Percentiles rank a stretch among this genome's conserved stretches.
Evolutionary conservation across 768 basidiomycete genomes (phyloP).

Genomic region (Termitomyces sp.): DNA sequence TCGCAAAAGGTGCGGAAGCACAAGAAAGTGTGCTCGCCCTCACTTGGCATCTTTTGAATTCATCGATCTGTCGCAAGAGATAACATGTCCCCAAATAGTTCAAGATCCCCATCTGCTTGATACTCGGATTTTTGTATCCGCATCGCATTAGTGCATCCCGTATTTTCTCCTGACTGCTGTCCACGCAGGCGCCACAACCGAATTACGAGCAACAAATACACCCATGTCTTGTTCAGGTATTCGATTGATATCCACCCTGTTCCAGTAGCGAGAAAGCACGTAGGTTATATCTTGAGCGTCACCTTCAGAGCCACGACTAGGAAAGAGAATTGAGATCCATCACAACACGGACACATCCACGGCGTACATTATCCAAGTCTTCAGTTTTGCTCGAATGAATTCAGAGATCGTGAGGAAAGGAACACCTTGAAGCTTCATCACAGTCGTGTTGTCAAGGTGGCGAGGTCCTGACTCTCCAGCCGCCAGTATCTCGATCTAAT

Average conservation of each 20-base stretch:
- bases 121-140: constrained; percentile 2
- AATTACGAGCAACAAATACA: constrained; percentile 58
- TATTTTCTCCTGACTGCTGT: constrained; percentile 72
- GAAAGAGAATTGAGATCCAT: constrained; percentile 15
- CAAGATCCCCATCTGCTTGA: not conserved
- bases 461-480: constrained; percentile 82
- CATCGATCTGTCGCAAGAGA: not conserved
- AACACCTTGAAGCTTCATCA: constrained; percentile 63
- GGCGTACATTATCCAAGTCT: constrained; percentile 75
- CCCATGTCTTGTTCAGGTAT: constrained; percentile 86
- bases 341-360: constrained; percentile 8
- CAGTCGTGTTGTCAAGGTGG: constrained; percentile 61
- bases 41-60: constrained; percentile 7
- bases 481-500: constrained; percentile 77
- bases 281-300: constrained; percentile 80
- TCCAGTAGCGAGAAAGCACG: constrained; percentile 73
- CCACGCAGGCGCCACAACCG: constrained; percentile 70
- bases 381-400: constrained; percentile 83
- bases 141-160: constrained; percentile 38
- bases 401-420: constrained; percentile 86
- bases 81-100: not conserved
- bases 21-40: constrained; percentile 2
- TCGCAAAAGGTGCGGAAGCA: constrained; percentile 1
- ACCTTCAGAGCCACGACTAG: constrained; percentile 62
- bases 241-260: constrained; percentile 79